phyloP scores from a whole-genome alignment of 768 basidiomycete species.

The Lactarius deliciosus region DNA sequence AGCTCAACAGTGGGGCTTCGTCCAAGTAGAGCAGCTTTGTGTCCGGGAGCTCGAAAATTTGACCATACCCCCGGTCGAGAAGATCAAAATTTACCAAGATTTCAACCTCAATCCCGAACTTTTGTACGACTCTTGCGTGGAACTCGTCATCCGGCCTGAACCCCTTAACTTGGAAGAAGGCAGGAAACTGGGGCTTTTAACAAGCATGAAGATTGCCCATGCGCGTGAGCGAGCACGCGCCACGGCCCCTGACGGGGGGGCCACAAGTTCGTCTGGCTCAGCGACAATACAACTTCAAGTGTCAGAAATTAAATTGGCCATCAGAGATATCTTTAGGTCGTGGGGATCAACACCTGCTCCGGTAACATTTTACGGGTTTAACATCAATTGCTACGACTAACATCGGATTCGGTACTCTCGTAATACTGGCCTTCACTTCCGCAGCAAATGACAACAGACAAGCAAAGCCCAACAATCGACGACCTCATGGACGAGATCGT shows the following conservation, averaged over 20 bases:
- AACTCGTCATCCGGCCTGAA: conserved; percentile 49
- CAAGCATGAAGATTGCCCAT: conserved; percentile 48
- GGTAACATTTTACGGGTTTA: neutral
- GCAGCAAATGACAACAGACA: too few relatives aligned
- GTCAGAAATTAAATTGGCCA: neutral
- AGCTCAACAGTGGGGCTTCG: conserved; percentile 55
- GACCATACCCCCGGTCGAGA: conserved; percentile 47
- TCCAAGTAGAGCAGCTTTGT: conserved; percentile 49
- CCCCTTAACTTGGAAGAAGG: conserved; percentile 56
- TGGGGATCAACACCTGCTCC: neutral
- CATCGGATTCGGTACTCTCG: neutral
- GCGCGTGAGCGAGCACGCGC: conserved; percentile 46
- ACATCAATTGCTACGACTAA: too few relatives aligned
- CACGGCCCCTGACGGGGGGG: neutral
- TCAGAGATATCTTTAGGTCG: neutral
- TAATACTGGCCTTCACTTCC: too few relatives aligned
- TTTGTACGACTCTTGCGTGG: conserved; percentile 51
- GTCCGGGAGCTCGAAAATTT: conserved; percentile 52
- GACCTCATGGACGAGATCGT: too few relatives aligned
- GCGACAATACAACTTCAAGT: neutral
- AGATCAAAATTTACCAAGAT: conserved; percentile 55
- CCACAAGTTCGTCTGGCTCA: neutral
- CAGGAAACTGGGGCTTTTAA: conserved; percentile 49
- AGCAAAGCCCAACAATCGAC: too few relatives aligned
- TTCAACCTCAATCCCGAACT: conserved; percentile 48